Evolutionary conservation across 2,329 filamentous ascomycete genomes (phyloP), one percentile per base, ranked within the genome.

Genomic region (Hortaea sp.): DNA sequence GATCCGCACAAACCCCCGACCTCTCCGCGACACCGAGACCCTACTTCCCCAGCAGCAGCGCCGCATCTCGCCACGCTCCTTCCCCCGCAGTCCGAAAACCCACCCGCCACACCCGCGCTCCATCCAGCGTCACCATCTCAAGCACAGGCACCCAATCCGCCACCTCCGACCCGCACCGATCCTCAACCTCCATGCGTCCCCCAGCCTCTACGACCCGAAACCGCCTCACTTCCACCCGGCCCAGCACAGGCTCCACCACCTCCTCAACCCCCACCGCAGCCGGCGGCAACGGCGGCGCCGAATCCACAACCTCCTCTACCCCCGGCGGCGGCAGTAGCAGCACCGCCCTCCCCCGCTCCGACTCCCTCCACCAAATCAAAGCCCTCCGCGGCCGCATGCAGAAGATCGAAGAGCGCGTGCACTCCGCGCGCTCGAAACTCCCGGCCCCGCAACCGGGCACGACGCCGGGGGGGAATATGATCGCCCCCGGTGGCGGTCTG

Each of bases 351-450:
- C 75, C 78, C 39, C 72, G 77, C 50, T 81, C 79, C 29, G 76
- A 78, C 52, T 97, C 92, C 1, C 78, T 98, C 42, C 85, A 85
- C 54, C 92, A 98, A 64, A 94, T 98, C 60, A 87, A 90, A 53
- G 85, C 84, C 29, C 81, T 98, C 53, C 95, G 94, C 48, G 89
- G 88, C 29, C 92, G 97, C 69, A 95, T 97, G 88, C 88, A 95
- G 67, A 86, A 88, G 55, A 81, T 98, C 50, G 92, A 97, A 65
- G 87, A 92, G 52, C 80, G 92, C 39, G 90, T 98, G 7, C 88
- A 97, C 50, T 88, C 84, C 27, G 92, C 84, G 12, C 82, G 88
- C 56, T 95, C 90, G 35, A 95, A 92, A 67, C 77, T 98, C 13
- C 92, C 92, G 2, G 87, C 84, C 1, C 87, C 89, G 2, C 37